Evolutionary conservation across 129 eudicot genomes (phyloP).

Genomic region (Daucus carota): DH1_v3.0 NC_030387.2:33750501-33751000

Average conservation of each 20-base stretch:
- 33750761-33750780: background rate
- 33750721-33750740: background rate
- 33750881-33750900: constrained; percentile 36
- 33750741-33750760: background rate
- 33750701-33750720: background rate
- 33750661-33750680: constrained; percentile 41
- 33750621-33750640: constrained; percentile 70
- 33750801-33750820: constrained; percentile 35
- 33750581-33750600: constrained; percentile 70
- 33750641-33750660: constrained; percentile 61
- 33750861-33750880: constrained; percentile 36
- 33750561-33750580: background rate
- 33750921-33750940: constrained; percentile 44
- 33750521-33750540: background rate
- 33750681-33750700: constrained; percentile 43
- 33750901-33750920: constrained; percentile 19
- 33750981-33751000: constrained; percentile 66
- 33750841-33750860: constrained; percentile 32
- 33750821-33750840: constrained; percentile 21
- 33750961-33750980: constrained; percentile 80
- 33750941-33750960: constrained; percentile 85
- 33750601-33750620: constrained; percentile 64
- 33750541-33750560: background rate
- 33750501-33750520: constrained; percentile 27
- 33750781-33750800: background rate